Conservation (phyloP, 2,329 filamentous ascomycete species). For the Lachnellula cervina region DNA sequence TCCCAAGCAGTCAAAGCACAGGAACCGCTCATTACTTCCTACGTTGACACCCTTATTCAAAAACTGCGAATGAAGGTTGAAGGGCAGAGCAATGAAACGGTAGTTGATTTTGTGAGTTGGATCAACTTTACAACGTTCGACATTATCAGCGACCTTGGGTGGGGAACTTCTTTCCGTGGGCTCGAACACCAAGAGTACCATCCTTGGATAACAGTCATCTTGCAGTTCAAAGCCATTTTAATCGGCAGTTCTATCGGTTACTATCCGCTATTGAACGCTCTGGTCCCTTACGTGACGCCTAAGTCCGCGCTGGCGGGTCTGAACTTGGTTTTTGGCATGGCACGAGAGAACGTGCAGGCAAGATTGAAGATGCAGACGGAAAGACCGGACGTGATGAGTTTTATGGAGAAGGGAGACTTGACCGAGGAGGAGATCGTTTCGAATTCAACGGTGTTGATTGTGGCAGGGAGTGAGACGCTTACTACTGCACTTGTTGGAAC, state of each 20-base stretch:
- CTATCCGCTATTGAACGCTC: background rate
- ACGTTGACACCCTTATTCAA: too few species aligned
- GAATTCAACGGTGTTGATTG: too few species aligned
- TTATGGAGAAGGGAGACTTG: too few species aligned
- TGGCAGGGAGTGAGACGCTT: slow-evolving; percentile 27
- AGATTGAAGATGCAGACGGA: too few species aligned
- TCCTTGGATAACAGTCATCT: slow-evolving; percentile 4
- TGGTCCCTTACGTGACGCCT: background rate
- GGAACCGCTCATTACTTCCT: too few species aligned
- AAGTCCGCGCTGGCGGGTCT: background rate
- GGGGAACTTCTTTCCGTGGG: slow-evolving; percentile 31
- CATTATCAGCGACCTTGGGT: slow-evolving; percentile 33
- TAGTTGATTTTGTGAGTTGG: background rate
- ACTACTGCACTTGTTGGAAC: slow-evolving; percentile 24
- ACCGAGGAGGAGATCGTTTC: too few species aligned
- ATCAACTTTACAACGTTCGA: slow-evolving; percentile 36
- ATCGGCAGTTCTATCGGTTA: background rate
- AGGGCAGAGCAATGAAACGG: background rate
- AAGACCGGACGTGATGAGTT: too few species aligned
- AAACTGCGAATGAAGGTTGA: too few species aligned
- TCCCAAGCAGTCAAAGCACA: too few species aligned
- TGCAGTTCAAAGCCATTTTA: slow-evolving; percentile 2
- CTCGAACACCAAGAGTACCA: slow-evolving; percentile 34
- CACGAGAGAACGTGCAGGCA: background rate
- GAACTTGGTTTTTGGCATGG: background rate